Evolutionary conservation across 805 yeast genomes (phyloP).

Genomic region (Yamadazyma philogaea): DNA sequence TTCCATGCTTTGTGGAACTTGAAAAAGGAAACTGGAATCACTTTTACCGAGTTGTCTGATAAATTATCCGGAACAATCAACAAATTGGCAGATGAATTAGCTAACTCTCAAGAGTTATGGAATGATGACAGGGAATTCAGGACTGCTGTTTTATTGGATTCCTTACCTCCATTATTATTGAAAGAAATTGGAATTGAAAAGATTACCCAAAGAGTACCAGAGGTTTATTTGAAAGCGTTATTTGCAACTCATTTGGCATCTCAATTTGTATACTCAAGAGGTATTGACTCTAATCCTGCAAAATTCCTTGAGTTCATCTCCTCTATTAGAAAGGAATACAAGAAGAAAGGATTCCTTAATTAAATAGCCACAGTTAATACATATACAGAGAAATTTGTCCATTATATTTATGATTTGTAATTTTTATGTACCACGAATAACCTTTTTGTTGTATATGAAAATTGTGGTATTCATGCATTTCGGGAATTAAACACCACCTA

Average conservation of each 20-base stretch:
- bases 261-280: conserved; percentile 77
- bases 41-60: conserved; percentile 74
- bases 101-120: conserved; percentile 80
- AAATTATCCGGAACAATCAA: conserved; percentile 79
- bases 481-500: too few species aligned
- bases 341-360: conserved; percentile 27
- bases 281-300: conserved; percentile 78
- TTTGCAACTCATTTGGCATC: conserved; percentile 86
- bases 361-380: conserved; percentile 1
- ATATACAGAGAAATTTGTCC: neutral
- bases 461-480: too few species aligned
- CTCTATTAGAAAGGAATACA: conserved; percentile 48
- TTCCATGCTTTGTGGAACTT: conserved; percentile 85
- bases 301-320: conserved; percentile 69
- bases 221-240: conserved; percentile 79
- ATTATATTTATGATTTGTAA: too few species aligned
- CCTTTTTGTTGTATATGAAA: too few species aligned
- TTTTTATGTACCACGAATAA: too few species aligned
- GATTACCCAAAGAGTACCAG: conserved; percentile 78
- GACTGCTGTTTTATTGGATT: conserved; percentile 68
- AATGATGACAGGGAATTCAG: conserved; percentile 73
- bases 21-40: conserved; percentile 58
- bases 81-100: conserved; percentile 79
- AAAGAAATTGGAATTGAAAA: conserved; percentile 62
- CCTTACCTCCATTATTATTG: conserved; percentile 73